Evolutionary conservation across 139 green algal genomes (phyloP), one percentile per base, ranked within the genome.

Genomic region (Chlorella sp.): DNA sequence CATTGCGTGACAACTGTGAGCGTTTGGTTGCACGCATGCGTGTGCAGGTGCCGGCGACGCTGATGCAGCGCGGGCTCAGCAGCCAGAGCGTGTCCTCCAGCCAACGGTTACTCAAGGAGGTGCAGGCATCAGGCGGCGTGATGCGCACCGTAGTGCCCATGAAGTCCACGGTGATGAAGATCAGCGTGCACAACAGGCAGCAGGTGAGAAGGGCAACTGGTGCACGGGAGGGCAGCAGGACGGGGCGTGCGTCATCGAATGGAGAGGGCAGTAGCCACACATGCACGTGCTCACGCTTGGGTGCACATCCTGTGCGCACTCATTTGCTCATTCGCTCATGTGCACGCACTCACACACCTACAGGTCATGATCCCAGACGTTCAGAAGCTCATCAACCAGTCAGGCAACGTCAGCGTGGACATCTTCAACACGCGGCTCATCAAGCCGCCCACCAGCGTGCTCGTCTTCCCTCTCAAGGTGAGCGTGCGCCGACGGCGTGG

Each of bases 301-400:
- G n/a, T n/a, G n/a, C n/a, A n/a, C n/a, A n/a, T n/a, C n/a, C n/a
- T n/a, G n/a, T n/a, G n/a, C n/a, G n/a, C n/a, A n/a, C n/a, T n/a
- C n/a, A n/a, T n/a, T n/a, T n/a, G n/a, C n/a, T n/a, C n/a, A n/a
- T n/a, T n/a, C n/a, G n/a, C n/a, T n/a, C n/a, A n/a, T n/a, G n/a
- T n/a, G n/a, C n/a, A n/a, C n/a, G n/a, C n/a, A n/a, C n/a, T n/a
- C n/a, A n/a, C n/a, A n/a, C n/a, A n/a, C n/a, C 17, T 2, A 29
- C 77, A 86, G 82, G 80, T 89, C 49, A 80, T 89, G 71, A 86
- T 89, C 33, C 84, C 84, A 20, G 84, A 89, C 31, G 84, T 89
- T 10, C 84, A 89, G 64, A 86, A 86, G 78, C 75, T 89, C 20
- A 85, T 89, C 75, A 89, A 89, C 72, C 84, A 89, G 76, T 74